A percentile compares a stretch with the other conserved stretches of the same genome.
phyloP scores from a whole-genome alignment of 2,329 filamentous ascomycete genomes.

The Alternaria gaisen region DNA sequence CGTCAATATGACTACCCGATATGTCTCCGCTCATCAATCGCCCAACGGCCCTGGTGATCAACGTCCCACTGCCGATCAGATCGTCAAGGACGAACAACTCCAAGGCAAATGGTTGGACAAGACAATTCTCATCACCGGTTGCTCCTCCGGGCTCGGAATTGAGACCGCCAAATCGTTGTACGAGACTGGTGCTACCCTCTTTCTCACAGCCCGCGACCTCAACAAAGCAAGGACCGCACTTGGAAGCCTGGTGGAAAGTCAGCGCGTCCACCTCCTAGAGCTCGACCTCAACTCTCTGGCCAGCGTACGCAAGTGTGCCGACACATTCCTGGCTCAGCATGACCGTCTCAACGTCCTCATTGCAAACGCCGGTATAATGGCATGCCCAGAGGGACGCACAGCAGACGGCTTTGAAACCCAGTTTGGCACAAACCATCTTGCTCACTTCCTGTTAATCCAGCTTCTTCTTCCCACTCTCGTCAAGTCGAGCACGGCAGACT shows the following conservation, averaged over 20 bases:
- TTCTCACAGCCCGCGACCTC: slow-evolving; percentile 52
- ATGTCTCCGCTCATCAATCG: slow-evolving; percentile 17
- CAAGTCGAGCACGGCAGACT: slow-evolving; percentile 48
- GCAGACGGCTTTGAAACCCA: slow-evolving; percentile 58
- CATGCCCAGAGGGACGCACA: slow-evolving; percentile 29
- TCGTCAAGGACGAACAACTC: slow-evolving; percentile 50
- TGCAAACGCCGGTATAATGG: slow-evolving; percentile 38
- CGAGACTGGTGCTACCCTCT: slow-evolving; percentile 58
- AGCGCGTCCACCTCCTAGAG: slow-evolving; percentile 31
- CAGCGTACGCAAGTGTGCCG: slow-evolving; percentile 29
- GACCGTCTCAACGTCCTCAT: slow-evolving; percentile 30
- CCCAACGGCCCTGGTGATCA: slow-evolving; percentile 50
- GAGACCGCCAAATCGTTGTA: slow-evolving; percentile 52
- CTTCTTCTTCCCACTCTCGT: slow-evolving; percentile 59
- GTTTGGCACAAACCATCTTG: slow-evolving; percentile 64
- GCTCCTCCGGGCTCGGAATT: slow-evolving; percentile 26
- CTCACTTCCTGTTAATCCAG: slow-evolving; percentile 64
- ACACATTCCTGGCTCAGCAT: slow-evolving; percentile 28
- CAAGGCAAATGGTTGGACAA: slow-evolving; percentile 24
- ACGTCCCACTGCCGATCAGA: slow-evolving; percentile 53
- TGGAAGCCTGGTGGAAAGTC: slow-evolving; percentile 30
- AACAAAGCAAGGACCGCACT: slow-evolving; percentile 31
- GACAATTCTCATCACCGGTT: slow-evolving; percentile 27
- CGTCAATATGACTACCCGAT: slow-evolving; percentile 11
- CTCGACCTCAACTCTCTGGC: slow-evolving; percentile 34